These are phyloP conservation scores for Begonia masoniana DNA, from an alignment of 306 rosid species.

Conservation along the genomic window DNA sequence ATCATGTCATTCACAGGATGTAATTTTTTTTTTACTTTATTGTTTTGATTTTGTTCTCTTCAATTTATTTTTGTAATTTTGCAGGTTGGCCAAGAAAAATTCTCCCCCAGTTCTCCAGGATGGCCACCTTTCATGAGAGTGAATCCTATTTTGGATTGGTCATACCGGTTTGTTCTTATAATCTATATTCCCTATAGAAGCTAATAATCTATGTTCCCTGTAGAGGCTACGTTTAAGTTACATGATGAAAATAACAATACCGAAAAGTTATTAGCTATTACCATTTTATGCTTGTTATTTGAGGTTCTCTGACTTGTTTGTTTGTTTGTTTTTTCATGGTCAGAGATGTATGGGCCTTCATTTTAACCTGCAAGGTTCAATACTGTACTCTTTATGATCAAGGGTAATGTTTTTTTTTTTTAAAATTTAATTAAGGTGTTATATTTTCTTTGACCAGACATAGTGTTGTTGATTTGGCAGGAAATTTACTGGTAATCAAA, in stretches of 20 bases:
- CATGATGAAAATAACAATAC: too few species aligned
- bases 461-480: not conserved
- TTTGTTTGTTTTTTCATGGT: slow-evolving; percentile 12
- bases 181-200: not conserved
- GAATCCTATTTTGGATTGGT: slow-evolving; percentile 97
- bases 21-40: not conserved
- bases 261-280: too few species aligned
- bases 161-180: slow-evolving; percentile 47
- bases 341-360: slow-evolving; percentile 98
- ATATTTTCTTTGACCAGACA: not conserved
- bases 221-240: too few species aligned
- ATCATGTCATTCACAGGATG: not conserved
- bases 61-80: not conserved
- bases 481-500: not conserved
- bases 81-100: slow-evolving; percentile 88
- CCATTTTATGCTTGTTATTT: too few species aligned
- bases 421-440: not conserved
- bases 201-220: not conserved
- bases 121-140: slow-evolving; percentile 99
- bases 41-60: too few species aligned
- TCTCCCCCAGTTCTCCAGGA: slow-evolving; percentile 84
- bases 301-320: too few species aligned
- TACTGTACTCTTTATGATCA: slow-evolving; percentile 95
- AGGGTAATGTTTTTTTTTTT: slow-evolving; percentile 50
- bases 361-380: slow-evolving; percentile 64